Evolutionary conservation across 768 basidiomycete genomes (phyloP).

Genomic region (Auricularia sp.): DNA sequence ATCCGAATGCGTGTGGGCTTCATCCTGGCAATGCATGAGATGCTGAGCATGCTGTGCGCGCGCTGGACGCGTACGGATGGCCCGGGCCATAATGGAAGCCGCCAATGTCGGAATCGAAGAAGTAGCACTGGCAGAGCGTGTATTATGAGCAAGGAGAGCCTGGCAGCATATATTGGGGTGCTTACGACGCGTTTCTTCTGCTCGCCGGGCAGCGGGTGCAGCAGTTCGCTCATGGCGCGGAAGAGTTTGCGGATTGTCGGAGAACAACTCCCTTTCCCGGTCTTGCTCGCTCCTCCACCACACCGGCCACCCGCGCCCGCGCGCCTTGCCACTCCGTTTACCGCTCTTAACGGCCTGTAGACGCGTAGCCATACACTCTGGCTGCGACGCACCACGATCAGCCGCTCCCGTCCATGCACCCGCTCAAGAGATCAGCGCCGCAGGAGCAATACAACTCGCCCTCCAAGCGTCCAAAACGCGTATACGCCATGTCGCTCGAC

Average conservation of each 20-base stretch:
- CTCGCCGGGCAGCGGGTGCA: conserved; percentile 63
- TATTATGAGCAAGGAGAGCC: conserved; percentile 4
- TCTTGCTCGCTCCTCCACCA: too few species aligned
- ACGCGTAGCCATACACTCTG: background rate
- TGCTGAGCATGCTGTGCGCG: conserved; percentile 12
- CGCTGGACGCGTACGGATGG: conserved; percentile 56
- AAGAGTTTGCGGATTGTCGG: too few species aligned
- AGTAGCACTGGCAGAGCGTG: conserved; percentile 66
- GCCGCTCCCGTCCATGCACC: background rate
- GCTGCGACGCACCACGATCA: background rate
- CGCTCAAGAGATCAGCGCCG: background rate
- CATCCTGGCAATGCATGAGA: conserved; percentile 46
- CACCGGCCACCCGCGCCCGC: too few species aligned
- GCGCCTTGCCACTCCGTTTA: too few species aligned
- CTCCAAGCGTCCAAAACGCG: background rate
- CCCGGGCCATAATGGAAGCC: conserved; percentile 99
- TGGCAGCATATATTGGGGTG: conserved; percentile 13
- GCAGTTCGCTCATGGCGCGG: conserved; percentile 26
- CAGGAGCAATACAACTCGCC: background rate
- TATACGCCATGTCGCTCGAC: background rate
- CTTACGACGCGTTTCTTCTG: conserved; percentile 83
- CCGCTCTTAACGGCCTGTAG: too few species aligned
- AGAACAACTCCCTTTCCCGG: too few species aligned
- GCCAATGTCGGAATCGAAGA: conserved; percentile 98
- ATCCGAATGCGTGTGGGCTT: conserved; percentile 97